Base-by-base conservation (phyloP, 257 asterid species). In the Salvia hispanica region DNA sequence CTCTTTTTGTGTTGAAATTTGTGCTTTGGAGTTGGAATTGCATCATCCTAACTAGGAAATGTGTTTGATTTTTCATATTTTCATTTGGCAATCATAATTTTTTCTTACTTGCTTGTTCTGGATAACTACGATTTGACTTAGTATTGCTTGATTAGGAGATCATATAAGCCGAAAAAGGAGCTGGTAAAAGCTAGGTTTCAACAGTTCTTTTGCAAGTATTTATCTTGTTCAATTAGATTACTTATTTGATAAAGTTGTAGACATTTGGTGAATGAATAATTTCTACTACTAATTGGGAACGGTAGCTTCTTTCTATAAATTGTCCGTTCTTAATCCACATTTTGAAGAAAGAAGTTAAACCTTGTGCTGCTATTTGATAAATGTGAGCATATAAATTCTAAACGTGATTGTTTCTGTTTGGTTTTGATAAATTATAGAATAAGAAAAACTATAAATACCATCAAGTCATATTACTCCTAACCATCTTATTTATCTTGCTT, bases 401-500 rank as follows among this genome's bases (percentile, higher is more conserved):
- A 4, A 48, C 7, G 7, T 11, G 16, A 25, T 4, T 54, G 9
- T 21, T 4, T 53, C 15, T 53, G 59, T 12, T 31, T 56, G 21
- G 61, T 56, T 31, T 11, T 56, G 21, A 16, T 56, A 0, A 11
- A 56, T 13, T 18, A 21, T 2, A 55, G 0, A 4, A n/a, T 36
- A 21, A 25, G 36, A 52, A 18, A 52, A 18, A 18, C 34, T 52
- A 54, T 8, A 31, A 31, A 33, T 5, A 5, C 9, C 42, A 54
- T 54, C 40, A 54, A 44, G 28, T 21, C 10, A 25, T 25, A 25
- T 0, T 2, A 25, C 2, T 25, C 31, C 16, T 9, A 31, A 56
- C n/a, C n/a, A 54, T 15, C 58, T 8, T 34, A 6, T 50, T 64
- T 56, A n/a, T 64, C 40, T 45, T 70, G 72, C 57, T 69, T 36